Base-by-base conservation (phyloP, 176 grass and related monocot genomes). In the Poa pratensis region DNA sequence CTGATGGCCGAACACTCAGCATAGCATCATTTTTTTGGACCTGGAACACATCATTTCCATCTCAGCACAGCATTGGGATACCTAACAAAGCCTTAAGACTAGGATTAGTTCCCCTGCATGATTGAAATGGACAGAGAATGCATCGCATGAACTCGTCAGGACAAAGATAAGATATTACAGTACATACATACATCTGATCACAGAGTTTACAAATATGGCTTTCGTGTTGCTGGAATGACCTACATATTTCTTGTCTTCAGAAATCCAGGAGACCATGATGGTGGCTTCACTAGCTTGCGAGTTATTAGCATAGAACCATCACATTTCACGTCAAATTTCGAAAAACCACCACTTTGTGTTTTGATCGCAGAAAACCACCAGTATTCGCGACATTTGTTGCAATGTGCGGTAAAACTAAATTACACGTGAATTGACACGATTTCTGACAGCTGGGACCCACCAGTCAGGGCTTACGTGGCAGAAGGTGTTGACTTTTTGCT, bases 221-320 rank as follows among this genome's bases (percentile, higher is more conserved):
- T 46, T 72, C 28, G 2, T 57, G 52, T 69, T 49, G 39, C 80
- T 62, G 67, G n/a, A 2, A 9, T 65, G 67, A 7, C 3, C 34
- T 66, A 1, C 34, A 7, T 16, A 5, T 57, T 52, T 45, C 17
- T 28, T 43, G 20, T 32, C 1, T 20, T 20, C 9, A 73, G 1
- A 46, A 76, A 42, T 39, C 19, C 20, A 20, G 23, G 6, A 42
- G 18, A 4, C 30, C 32, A 35, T 73, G 58, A 80, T 59, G 58
- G 35, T 35, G 69, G 82, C 77, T 85, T 76, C 80, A 59, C 49
- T 42, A 35, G 68, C 26, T 89, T 69, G 35, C 35, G n/a, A n/a
- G n/a, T n/a, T n/a, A n/a, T n/a, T n/a, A n/a, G n/a, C n/a, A n/a
- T n/a, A n/a, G n/a, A n/a, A n/a, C n/a, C n/a, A n/a, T n/a, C n/a